phyloP scores from a whole-genome alignment of 352 stramenopile species.

The Phytopythium ostracodes region DNA sequence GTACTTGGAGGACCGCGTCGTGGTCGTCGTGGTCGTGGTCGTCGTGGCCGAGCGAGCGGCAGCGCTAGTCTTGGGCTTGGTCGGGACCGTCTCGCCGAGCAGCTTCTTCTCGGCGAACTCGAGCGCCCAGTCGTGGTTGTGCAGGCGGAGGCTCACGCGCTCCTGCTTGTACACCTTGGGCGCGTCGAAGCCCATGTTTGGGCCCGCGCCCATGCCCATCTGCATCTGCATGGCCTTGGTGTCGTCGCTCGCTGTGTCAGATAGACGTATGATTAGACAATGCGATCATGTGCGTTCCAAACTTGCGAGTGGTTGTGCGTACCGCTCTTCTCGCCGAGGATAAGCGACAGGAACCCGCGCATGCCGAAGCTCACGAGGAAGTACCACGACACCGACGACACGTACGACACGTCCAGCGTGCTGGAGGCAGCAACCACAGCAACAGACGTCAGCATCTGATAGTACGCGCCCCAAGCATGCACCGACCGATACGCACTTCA shows the following conservation, averaged over 20 bases:
- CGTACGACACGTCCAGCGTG: constrained; percentile 97
- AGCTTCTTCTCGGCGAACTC: constrained; percentile 84
- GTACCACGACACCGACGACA: constrained; percentile 97
- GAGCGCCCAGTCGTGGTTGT: constrained; percentile 79
- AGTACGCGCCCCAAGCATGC: no score
- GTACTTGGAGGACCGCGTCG: constrained; percentile 62
- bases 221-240: constrained; percentile 90
- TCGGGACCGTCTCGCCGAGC: constrained; percentile 62
- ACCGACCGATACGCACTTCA: constrained; percentile 62
- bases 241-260: constrained; percentile 71
- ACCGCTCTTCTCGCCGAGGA: constrained; percentile 91
- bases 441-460: constrained; percentile 4
- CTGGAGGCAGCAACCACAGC: constrained; percentile 17
- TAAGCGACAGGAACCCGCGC: constrained; percentile 94
- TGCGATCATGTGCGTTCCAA: neutral
- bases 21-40: constrained; percentile 20
- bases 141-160: constrained; percentile 75
- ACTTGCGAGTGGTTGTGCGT: constrained; percentile 6
- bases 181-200: constrained; percentile 88
- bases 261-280: neutral
- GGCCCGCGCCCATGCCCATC: constrained; percentile 86
- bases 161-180: constrained; percentile 89
- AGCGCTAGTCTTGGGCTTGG: constrained; percentile 27
- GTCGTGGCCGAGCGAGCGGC: constrained; percentile 13
- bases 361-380: constrained; percentile 99